Base-by-base conservation (phyloP, 2,329 filamentous ascomycete genomes). In the Colletotrichum siamense region DNA sequence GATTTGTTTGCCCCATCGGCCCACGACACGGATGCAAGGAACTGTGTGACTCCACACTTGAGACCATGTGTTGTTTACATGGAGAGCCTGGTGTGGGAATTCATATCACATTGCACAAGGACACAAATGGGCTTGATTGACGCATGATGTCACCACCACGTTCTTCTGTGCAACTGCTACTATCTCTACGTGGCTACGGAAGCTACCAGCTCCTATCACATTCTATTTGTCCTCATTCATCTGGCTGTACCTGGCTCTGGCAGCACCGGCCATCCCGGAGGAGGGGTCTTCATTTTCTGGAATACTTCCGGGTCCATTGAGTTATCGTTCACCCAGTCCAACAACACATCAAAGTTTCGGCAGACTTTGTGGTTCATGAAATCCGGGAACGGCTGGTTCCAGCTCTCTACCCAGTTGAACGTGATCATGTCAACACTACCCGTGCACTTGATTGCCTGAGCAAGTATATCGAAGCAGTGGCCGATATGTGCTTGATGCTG, bases 321-420 rank as follows among this genome's bases (percentile, higher is more conserved):
- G 26, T 79, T 61, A 55, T 57, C 36, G n/a, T 77, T 68, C 4
- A 75, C 72, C 77, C 78, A 79, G 13, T 64, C 73, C 22, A 78
- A 13, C 22, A 78, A 44, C 2, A 67, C 77, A 66, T 81, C 80
- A 55, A 81, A 82, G 69, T 84, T 79, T 3, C 80, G 75, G 71
- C 83, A 85, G 63, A 81, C 80, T 26, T 83, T 80, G 52, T 82
- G 80, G 18, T 83, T 79, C 57, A 76, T 80, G 63, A 85, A 84
- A 44, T 85, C 81, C 1, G 82, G 81, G 62, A 82, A 84, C 2
- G 83, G 82, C 30, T 77, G 72, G 12, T 78, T 68, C 73, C 81
- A 80, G 6, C 78, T 81, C 34, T 83, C 80, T 16, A 81, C 77
- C 83, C 83, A 84, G 32, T 81, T 81, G 55, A 81, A 78, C 0